Conservation (phyloP, 129 eudicot species). For the Tagetes erecta region DNA sequence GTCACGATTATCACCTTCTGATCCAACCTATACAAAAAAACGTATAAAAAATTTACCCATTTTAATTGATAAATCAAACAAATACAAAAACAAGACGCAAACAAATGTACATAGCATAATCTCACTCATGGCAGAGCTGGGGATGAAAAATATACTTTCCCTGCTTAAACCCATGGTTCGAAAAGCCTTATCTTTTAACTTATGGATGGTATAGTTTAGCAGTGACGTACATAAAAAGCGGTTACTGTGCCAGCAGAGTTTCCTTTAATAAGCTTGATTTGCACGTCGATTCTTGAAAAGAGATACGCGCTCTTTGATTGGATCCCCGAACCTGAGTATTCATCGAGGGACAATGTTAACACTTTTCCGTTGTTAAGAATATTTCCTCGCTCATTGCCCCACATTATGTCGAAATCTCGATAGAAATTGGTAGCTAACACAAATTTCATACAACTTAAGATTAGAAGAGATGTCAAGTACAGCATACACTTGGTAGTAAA, state of each 20-base stretch:
- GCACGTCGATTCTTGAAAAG: conserved; percentile 34
- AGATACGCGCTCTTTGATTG: conserved; percentile 17
- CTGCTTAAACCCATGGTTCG: too few species aligned
- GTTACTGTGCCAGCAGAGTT: conserved; percentile 49
- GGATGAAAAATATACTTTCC: too few species aligned
- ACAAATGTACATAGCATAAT: too few species aligned
- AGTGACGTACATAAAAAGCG: conserved; percentile 25
- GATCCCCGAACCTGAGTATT: conserved; percentile 33
- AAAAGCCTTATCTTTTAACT: too few species aligned
- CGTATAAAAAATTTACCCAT: conserved; percentile 10
- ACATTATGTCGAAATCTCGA: conserved; percentile 18
- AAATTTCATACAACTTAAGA: conserved; percentile 18
- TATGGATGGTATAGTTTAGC: too few species aligned
- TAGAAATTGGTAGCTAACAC: conserved; percentile 29
- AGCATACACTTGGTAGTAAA: not conserved
- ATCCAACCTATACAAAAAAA: conserved; percentile 27
- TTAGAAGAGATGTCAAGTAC: conserved; percentile 7
- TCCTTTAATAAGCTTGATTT: conserved; percentile 37
- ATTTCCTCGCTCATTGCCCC: conserved; percentile 37
- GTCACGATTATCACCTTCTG: conserved; percentile 29
- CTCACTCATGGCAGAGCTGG: too few species aligned
- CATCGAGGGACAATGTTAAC: conserved; percentile 34
- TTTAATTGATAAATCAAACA: not conserved
- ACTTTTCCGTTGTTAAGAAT: conserved; percentile 29
- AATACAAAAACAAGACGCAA: too few species aligned